Conservation (phyloP, 2,329 filamentous ascomycete genomes). For the Aureobasidium sp. region DNA sequence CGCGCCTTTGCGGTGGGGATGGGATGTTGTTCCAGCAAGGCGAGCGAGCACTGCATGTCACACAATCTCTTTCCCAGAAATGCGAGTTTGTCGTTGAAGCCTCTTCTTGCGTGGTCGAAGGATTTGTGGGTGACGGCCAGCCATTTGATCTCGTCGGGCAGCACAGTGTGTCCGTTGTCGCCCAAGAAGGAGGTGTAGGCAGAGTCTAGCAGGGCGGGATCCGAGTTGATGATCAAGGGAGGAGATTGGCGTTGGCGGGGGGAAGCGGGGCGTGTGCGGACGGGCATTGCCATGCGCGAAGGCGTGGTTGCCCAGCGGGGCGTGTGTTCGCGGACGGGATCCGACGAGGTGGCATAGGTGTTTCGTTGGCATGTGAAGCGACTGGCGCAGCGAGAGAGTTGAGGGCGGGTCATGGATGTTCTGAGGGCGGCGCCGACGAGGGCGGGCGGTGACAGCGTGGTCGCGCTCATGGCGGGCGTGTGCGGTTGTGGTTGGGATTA, state of each 20-base stretch:
- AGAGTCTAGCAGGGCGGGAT: slow-evolving; percentile 65
- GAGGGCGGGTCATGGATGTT: slow-evolving; percentile 22
- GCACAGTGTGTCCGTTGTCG: slow-evolving; percentile 59
- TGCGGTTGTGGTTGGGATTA: neutral
- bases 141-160: slow-evolving; percentile 94
- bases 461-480: slow-evolving; percentile 4
- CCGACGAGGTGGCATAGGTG: slow-evolving; percentile 26
- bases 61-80: slow-evolving; percentile 64
- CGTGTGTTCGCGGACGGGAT: slow-evolving; percentile 24
- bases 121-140: slow-evolving; percentile 95
- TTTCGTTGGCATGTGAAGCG: slow-evolving; percentile 13
- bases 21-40: slow-evolving; percentile 45
- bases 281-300: slow-evolving; percentile 40
- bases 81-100: slow-evolving; percentile 90
- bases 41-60: slow-evolving; percentile 58
- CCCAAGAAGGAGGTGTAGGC: slow-evolving; percentile 75
- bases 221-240: slow-evolving; percentile 65
- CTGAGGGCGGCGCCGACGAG: slow-evolving; percentile 27
- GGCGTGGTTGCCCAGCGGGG: slow-evolving; percentile 49
- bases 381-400: slow-evolving; percentile 17
- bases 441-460: slow-evolving; percentile 12
- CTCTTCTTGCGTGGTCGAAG: slow-evolving; percentile 89
- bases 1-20: neutral
- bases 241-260: slow-evolving; percentile 43
- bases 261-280: slow-evolving; percentile 46